Base-by-base conservation (phyloP, 495 filamentous ascomycete species). In the Acidiella bohemica region DNA sequence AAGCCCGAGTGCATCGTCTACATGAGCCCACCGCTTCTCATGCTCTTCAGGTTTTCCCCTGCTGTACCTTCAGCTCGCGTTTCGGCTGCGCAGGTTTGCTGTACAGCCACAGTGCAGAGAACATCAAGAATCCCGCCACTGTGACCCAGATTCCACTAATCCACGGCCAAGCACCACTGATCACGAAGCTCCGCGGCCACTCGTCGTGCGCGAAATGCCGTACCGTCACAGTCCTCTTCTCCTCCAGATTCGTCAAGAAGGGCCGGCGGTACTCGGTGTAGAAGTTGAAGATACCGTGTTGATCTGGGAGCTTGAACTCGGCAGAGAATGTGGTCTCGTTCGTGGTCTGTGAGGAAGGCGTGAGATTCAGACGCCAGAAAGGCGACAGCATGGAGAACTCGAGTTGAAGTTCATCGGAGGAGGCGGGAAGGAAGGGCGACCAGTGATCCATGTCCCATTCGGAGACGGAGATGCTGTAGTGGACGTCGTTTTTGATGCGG, bases 381-480 rank as follows among this genome's bases (percentile, higher is more conserved):
- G 92, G 90, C 5, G 88, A 94, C 11, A 97, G 80, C 90, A 97
- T 97, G 63, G 76, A 85, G 68, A 94, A 93, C 62, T 97, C 90
- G 41, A 97, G 81, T 57, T 97, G 90, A 11, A 96, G 57, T 20
- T 61, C 66, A 56, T 97, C 90, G 37, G 56, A 60, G 2, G 65
- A 44, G 39, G 82, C 76, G 23, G 83, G 65, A 27, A 64, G 64
- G 64, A 86, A 93, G 41, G 87, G 83, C 6, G 66, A 62, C 61
- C 73, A 88, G 61, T 68, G 72, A 19, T 32, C 32, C 9, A 7
- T 23, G 22, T 55, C 50, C 58, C 83, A 94, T 57, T 95, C 85
- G 6, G 90, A 93, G 26, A 95, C 49, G 48, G 86, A 84, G 57
- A 94, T 86, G 50, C 70, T 71, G 64, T 85, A 97, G 38, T 81